These are phyloP conservation scores for Penicillium sp. DNA, from an alignment of 2,329 filamentous ascomycete genomes.

Conservation along the genomic window DNA sequence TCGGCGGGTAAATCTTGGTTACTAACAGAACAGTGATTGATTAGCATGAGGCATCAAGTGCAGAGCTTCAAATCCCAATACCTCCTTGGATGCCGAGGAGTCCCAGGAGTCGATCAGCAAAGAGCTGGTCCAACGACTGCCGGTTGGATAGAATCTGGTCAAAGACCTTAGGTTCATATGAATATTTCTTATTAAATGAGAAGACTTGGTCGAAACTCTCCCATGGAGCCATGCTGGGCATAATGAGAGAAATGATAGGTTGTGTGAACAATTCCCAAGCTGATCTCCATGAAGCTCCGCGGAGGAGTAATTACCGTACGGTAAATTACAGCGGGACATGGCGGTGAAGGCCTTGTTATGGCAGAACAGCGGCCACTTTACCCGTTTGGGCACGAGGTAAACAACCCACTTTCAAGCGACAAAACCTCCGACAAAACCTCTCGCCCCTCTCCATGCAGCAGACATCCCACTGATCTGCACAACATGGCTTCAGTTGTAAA, in stretches of 20 bases:
- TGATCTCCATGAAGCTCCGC: constrained; percentile 12
- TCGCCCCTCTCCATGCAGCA: constrained; percentile 26
- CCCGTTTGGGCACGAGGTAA: constrained; percentile 38
- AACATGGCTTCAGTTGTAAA: constrained; percentile 42
- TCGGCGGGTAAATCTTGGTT: constrained; percentile 71
- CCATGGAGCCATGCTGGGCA: constrained; percentile 46
- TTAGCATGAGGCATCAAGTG: constrained; percentile 11
- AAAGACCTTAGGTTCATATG: constrained; percentile 61
- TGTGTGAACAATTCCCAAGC: constrained; percentile 4
- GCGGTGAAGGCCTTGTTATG: constrained; percentile 35
- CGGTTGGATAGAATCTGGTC: constrained; percentile 66
- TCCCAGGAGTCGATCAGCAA: constrained; percentile 74
- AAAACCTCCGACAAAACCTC: constrained; percentile 9
- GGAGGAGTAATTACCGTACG: constrained; percentile 16
- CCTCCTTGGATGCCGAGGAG: constrained; percentile 68
- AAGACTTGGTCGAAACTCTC: constrained; percentile 69
- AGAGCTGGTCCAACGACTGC: constrained; percentile 66
- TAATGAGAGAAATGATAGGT: constrained; percentile 1
- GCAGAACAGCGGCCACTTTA: constrained; percentile 34
- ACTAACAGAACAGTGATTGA: constrained; percentile 31
- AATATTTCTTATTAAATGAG: constrained; percentile 56
- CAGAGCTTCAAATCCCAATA: constrained; percentile 38
- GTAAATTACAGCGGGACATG: constrained; percentile 16
- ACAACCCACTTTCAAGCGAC: constrained; percentile 37
- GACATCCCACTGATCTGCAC: constrained; percentile 15